Base-by-base conservation (phyloP, 768 basidiomycete species). In the Tylopilus rubrobrunneus region DNA sequence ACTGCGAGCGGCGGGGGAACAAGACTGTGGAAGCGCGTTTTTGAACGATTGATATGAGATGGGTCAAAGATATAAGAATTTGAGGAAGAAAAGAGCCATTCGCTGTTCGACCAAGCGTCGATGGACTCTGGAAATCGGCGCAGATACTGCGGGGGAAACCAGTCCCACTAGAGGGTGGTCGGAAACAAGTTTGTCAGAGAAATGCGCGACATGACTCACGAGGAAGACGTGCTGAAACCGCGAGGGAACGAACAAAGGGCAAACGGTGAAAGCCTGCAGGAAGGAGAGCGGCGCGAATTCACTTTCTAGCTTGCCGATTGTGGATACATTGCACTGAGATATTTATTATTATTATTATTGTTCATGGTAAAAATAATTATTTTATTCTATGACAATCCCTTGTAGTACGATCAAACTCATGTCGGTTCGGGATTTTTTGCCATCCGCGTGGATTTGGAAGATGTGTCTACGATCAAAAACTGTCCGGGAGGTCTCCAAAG, bases 71-170 rank as follows among this genome's bases (percentile, higher is more conserved):
- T 61, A 19, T n/a, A n/a, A n/a, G n/a, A n/a, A n/a, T n/a, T n/a
- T n/a, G 34, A 25, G 23, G 41, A 29, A 50, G 42, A 39, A 53
- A 67, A 62, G 51, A 39, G 56, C 52, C 68, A 67, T 68, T 52
- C 67, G 67, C 49, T 52, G 57, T 57, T 48, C 42, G 49, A 45
- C 53, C 42, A 53, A 41, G 42, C 41, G 54, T 31, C 28, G 39
- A 39, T 50, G 41, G 44, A 37, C 37, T 12, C 9, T 47, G 41
- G 39, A 48, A 49, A 54, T 39, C 56, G 43, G 45, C 11, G 51
- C 48, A 21, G 43, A 31, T 53, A 53, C 1, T 51, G 60, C 44
- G 45, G 57, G 44, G 53, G 47, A 56, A 62, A 52, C 51, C 60
- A 53, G 63, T 62, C 53, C 63, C 63, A 50, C 55, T 61, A 29